Evolutionary conservation across 2,329 filamentous ascomycete species (phyloP), one percentile per base, ranked within the genome.

Genomic region (Trichoderma citrinoviride): DNA sequence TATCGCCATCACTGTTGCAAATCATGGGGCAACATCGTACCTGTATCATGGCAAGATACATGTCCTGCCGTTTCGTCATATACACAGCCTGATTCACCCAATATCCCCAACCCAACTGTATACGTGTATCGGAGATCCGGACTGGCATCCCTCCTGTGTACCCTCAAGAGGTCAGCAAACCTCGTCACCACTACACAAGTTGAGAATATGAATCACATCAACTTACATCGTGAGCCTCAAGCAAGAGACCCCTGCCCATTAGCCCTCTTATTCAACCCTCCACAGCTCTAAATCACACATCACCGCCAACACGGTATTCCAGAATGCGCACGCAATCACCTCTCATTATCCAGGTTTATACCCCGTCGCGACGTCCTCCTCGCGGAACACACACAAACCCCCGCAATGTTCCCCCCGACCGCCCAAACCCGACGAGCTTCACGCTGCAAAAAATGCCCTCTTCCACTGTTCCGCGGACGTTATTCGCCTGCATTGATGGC

Each of bases 391-490:
- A n/a, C n/a, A n/a, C 64, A 92, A 80, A 69, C 85, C 27, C 90
- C 90, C 1, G 86, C 85, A 68, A 95, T 95, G 40, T n/a, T n/a
- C 92, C 91, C 43, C 92, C 92, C 27, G 96, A 80, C 2, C 90
- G 91, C 7, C 91, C 91, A 56, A 90, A 86, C 1, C 89, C 90
- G 3, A 95, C 89, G 2, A 94, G 83, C 0, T 88, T 89, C 2
- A 91, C 90, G 66, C 87, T 90, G 74, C 87, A 89, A 70, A 89
- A 70, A 95, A 88, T 0, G 91, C 91, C 54, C 92, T 86, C 79
- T 94, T 96, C 91, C 91, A 96, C 78, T 95, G 91, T 0, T 0
- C 91, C 92, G 61, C 90, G 87, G 72, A 96, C 89, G 77, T 96
- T 96, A 78, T 94, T 95, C 47, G 91, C 90, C 78, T 94, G 91